Conservation (phyloP, 108 stramenopile species). For the Nitzschia putrida region DNA sequence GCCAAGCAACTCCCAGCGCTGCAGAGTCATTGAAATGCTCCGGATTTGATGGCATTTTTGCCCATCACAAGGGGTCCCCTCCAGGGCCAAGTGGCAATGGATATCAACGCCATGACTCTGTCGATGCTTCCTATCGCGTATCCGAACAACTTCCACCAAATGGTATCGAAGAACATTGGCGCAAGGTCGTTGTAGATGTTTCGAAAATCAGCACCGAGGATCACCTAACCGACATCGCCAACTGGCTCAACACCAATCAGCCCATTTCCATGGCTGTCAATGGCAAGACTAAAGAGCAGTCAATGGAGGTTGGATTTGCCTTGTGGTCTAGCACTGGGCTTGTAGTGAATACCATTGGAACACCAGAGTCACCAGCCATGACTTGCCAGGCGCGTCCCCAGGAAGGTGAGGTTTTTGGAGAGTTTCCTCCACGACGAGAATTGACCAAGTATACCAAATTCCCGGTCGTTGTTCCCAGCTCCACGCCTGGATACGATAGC, state of each 20-base stretch:
- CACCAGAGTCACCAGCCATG: slow-evolving; percentile 68
- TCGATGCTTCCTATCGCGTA: slow-evolving; percentile 62
- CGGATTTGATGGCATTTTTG: slow-evolving; percentile 73
- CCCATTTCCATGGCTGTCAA: slow-evolving; percentile 76
- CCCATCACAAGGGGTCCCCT: slow-evolving; percentile 50
- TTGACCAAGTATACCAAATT: slow-evolving; percentile 64
- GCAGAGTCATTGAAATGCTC: slow-evolving; percentile 47
- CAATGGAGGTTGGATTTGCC: slow-evolving; percentile 49
- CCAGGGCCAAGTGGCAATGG: slow-evolving; percentile 39
- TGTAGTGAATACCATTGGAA: slow-evolving; percentile 81
- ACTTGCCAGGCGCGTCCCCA: slow-evolving; percentile 89
- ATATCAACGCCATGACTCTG: slow-evolving; percentile 52
- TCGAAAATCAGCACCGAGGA: slow-evolving; percentile 35
- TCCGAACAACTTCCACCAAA: slow-evolving; percentile 48
- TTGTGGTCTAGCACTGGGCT: slow-evolving; percentile 75
- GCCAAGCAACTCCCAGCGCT: slow-evolving; percentile 36
- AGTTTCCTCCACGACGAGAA: slow-evolving; percentile 76
- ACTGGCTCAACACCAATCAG: slow-evolving; percentile 55
- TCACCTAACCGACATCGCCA: slow-evolving; percentile 43
- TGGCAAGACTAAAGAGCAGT: slow-evolving; percentile 49
- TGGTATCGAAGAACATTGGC: slow-evolving; percentile 74
- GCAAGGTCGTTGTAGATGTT: slow-evolving; percentile 81
- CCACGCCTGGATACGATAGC: slow-evolving; percentile 78
- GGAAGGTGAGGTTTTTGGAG: slow-evolving; percentile 87
- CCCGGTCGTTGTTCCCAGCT: slow-evolving; percentile 82